Conservation (phyloP, 495 filamentous ascomycete species). For the Xylona heveae region DNA sequence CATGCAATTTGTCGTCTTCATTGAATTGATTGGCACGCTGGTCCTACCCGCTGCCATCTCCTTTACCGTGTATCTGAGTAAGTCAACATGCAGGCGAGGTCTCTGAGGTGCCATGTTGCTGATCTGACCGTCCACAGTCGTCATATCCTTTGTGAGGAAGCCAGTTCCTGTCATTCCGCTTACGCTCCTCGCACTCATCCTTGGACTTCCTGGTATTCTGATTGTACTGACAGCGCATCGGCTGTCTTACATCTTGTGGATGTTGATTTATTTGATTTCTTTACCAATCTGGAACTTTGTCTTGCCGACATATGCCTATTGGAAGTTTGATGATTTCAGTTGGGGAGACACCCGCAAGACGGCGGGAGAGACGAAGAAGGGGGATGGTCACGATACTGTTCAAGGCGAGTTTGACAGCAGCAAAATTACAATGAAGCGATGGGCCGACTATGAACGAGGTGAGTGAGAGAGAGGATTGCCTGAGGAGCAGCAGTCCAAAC, state of each 20-base stretch:
- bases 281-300: slow-evolving; percentile 97
- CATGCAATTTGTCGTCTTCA: slow-evolving; percentile 97
- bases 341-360: slow-evolving; percentile 99
- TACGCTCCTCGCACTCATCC: slow-evolving; percentile 73
- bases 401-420: slow-evolving; percentile 83
- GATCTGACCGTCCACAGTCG: slow-evolving; percentile 26
- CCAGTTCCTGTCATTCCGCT: slow-evolving; percentile 88
- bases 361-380: slow-evolving; percentile 68
- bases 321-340: slow-evolving; percentile 99
- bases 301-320: slow-evolving; percentile 85
- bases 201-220: slow-evolving; percentile 80
- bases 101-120: slow-evolving; percentile 1
- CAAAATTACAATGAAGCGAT: slow-evolving; percentile 96
- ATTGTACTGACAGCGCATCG: slow-evolving; percentile 94
- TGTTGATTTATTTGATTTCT: slow-evolving; percentile 85
- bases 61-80: slow-evolving; percentile 91
- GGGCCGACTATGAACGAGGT: slow-evolving; percentile 90
- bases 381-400: slow-evolving; percentile 25
- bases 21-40: slow-evolving; percentile 85
- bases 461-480: slow-evolving; percentile 7
- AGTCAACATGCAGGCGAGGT: slow-evolving; percentile 15
- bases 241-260: slow-evolving; percentile 86
- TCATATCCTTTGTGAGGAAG: slow-evolving; percentile 62
- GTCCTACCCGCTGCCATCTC: slow-evolving; percentile 90
- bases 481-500: not conserved